Evolutionary conservation across 495 filamentous ascomycete genomes (phyloP), one percentile per base, ranked within the genome.

Genomic region (Aspergillus saccharolyticus): DNA sequence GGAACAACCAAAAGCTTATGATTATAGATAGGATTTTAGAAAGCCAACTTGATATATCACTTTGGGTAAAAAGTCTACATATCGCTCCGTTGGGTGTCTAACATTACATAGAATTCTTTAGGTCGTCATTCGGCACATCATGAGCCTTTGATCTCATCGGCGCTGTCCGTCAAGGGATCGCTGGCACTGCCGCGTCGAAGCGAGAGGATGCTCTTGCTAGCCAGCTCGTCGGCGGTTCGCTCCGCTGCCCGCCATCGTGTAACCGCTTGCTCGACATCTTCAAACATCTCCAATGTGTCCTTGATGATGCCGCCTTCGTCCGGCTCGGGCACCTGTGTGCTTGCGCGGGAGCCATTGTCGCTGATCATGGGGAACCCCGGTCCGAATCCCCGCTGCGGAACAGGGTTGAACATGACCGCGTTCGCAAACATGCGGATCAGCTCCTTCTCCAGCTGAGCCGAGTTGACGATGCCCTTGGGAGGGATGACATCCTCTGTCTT

Each of bases 401-500:
- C 83, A 0, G 87, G 83, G 61, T 97, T 98, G 79, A 91, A 98
- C 94, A 97, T 97, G 66, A 96, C 85, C 15, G 93, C 93, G 65
- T 98, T 98, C 51, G 89, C 87, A 65, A 97, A 97, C 88, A 97
- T 96, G 63, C 93, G 89, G 60, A 94, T 90, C n/a, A 98, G 71
- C 67, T 97, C 93, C 61, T 93, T 91, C 66, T 98, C 94, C 15
- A 98, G 77, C 67, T 98, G 94, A 3, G 85, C 82, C n/a, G 85
- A 89, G 72, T 97, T 98, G 67, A 98, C 89, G 56, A 98, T 95
- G 5, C 85, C 90, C 63, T 86, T 89, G 2, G 94, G 94, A 17
- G 94, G 93, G 15, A 92, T 74, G 44, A 96, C 72, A 44, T 95
- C 86, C 48, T 85, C 81, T 3, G 76, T 86, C 52, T 87, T 83